Evolutionary conservation across 164 flowering plant species (phyloP), one percentile per base, ranked within the genome.

Genomic region (Chimonanthus praecox): DNA sequence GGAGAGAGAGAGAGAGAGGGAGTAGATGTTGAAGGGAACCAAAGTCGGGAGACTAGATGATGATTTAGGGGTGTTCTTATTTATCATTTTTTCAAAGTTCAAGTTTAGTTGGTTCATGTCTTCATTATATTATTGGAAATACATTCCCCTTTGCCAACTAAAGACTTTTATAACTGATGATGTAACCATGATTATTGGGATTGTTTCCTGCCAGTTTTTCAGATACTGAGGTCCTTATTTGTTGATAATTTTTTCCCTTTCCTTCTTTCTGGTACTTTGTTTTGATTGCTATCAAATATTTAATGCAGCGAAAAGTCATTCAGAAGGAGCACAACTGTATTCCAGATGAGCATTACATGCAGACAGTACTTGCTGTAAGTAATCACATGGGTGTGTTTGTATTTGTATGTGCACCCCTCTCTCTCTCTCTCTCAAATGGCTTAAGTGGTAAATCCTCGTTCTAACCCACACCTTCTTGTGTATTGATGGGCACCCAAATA

Each of bases 251-350:
- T 44, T 66, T 5, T 9, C 48, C 49, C 47, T 54, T 13, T 9
- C 20, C 20, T 11, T 46, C n/a, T 45, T 44, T 10, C 16, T 10
- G 45, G 11, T 44, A 10, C 5, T 44, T 43, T 15, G 68, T 44
- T 45, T 44, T 66, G 47, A 66, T 66, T 66, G 10, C 15, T 54
- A 64, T 68, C 54, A 13, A 44, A 61, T 65, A 46, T 73, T 21
- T 73, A 73, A 67, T 87, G 88, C 94, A 94, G 94, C 82, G 81
- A 83, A 87, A 50, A 54, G 51, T 70, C n/a, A 33, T 90, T 79
- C 96, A 90, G 83, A 90, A 91, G 85, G 95, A 87, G 83, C 97
- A 92, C 79, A 88, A 94, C 81, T 94, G 98, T 79, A 94, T 94
- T 68, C 97, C 98, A 51, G 98, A 94, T 82, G 98, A 94, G 79